Evolutionary conservation across 768 basidiomycete genomes (phyloP), one percentile per base, ranked within the genome.

Genomic region (Podaxis rugospora): DNA sequence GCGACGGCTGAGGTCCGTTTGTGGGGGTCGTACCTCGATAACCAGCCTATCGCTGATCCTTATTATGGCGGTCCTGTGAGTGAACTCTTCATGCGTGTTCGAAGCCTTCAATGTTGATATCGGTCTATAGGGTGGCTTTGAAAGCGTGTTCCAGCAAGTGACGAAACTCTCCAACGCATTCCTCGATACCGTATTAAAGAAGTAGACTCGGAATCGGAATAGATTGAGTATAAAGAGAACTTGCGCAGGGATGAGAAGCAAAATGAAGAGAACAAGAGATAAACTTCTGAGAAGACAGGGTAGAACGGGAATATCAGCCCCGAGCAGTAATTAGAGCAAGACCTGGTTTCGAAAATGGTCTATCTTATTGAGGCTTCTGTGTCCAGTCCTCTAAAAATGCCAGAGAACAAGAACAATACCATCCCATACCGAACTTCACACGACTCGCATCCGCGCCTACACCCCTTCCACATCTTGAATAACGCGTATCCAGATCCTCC

Each of bases 11-110:
- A 80, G 53, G 80, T 94, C 32, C 79, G 80, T 5, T 78, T 95
- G n/a, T 95, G 89, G 86, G 92, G 91, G 16, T 88, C 89, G 4
- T 92, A 88, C 69, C 73, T 86, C 4, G 89, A 90, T 68, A 76
- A 78, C 51, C 81, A 81, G 67, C 79, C 86, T 16, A 93, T 97
- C 63, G 78, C 80, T 10, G 95, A 96, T 70, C 95, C 95, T 4
- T 96, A 94, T 71, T 94, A 92, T 63, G 90, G 87, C 11, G 83
- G 84, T 36, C 75, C 78, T 32, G 86, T 88, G 69, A 68, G 83
- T 73, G 18, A 55, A 42, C 21, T 51, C 62, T 46, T 23, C 28
- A 40, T 13, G 28, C 27, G 16, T 49, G 25, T 62, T 21, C n/a
- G 50, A 21, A 46, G 25, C 49, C 39, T 50, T 44, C 53, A 23